These are phyloP conservation scores for Fusarium pseudograminearum DNA, from an alignment of 2,329 filamentous ascomycete genomes.

Conservation along the genomic window DNA sequence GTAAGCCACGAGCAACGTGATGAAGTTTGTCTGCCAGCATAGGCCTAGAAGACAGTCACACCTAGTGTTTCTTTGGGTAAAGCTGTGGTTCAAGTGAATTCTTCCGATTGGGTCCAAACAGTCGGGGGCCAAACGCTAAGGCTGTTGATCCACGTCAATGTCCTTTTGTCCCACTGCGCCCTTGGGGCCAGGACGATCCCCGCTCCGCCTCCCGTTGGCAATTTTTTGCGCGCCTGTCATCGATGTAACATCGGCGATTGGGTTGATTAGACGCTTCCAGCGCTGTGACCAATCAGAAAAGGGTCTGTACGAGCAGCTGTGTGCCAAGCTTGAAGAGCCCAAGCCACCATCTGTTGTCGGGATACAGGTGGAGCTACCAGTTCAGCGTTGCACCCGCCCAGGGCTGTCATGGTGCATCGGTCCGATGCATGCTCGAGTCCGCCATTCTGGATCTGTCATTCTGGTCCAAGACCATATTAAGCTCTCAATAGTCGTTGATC, in stretches of 20 bases:
- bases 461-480: conserved; percentile 5
- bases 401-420: conserved; percentile 32
- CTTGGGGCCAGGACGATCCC: conserved; percentile 31
- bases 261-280: conserved; percentile 50
- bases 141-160: conserved; percentile 50
- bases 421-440: conserved; percentile 25
- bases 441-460: conserved; percentile 25
- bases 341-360: conserved; percentile 27
- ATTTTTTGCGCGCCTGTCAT: conserved; percentile 42
- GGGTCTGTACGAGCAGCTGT: conserved; percentile 33
- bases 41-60: conserved; percentile 33
- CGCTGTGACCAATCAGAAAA: conserved; percentile 18
- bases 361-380: conserved; percentile 22
- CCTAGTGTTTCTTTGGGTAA: conserved; percentile 29
- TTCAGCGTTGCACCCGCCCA: conserved; percentile 26
- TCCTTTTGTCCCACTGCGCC: conserved; percentile 48
- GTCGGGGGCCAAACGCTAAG: conserved; percentile 44
- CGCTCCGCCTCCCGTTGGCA: conserved; percentile 24
- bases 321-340: conserved; percentile 27
- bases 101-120: conserved; percentile 49
- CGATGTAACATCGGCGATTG: conserved; percentile 42
- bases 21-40: conserved; percentile 42
- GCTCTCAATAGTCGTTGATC: conserved; percentile 2
- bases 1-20: conserved; percentile 32
- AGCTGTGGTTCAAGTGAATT: conserved; percentile 44